phyloP scores from a whole-genome alignment of 164 flowering plant species.

The Macadamia integrifolia region DNA sequence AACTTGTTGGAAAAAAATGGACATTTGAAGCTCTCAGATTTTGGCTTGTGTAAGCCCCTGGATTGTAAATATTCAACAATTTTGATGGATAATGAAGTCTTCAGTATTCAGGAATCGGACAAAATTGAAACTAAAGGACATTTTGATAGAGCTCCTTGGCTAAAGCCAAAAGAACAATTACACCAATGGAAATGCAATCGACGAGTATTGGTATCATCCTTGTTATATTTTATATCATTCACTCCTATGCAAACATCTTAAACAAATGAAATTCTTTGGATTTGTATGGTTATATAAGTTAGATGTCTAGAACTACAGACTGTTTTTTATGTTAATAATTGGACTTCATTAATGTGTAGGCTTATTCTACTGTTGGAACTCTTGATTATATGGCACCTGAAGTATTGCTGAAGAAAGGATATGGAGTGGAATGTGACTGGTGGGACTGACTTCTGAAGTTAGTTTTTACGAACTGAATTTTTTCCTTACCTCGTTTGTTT shows the following conservation, averaged over 20 bases:
- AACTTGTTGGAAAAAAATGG: slow-evolving; percentile 89
- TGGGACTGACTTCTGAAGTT: slow-evolving; percentile 6
- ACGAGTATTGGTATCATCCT: slow-evolving; percentile 63
- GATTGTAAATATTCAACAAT: slow-evolving; percentile 64
- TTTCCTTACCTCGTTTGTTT: too few species aligned
- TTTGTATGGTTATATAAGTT: too few species aligned
- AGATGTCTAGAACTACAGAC: too few species aligned
- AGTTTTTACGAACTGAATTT: too few species aligned
- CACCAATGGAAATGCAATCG: slow-evolving; percentile 89
- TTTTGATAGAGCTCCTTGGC: slow-evolving; percentile 52
- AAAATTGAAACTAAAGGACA: slow-evolving; percentile 37
- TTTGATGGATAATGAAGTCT: slow-evolving; percentile 54
- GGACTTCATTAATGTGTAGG: slow-evolving; percentile 34
- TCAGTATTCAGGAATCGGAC: slow-evolving; percentile 38
- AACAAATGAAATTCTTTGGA: too few species aligned
- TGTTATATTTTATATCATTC: too few species aligned
- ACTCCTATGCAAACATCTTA: too few species aligned
- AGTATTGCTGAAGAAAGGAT: slow-evolving; percentile 80
- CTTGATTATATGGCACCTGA: slow-evolving; percentile 98
- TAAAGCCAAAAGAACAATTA: slow-evolving; percentile 71
- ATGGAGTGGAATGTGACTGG: slow-evolving; percentile 96
- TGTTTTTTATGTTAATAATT: neutral
- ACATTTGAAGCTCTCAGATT: slow-evolving; percentile 94
- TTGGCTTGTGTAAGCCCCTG: slow-evolving; percentile 92
- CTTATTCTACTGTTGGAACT: slow-evolving; percentile 90